Evolutionary conservation across 225 moss, liverwort and hornwort genomes (phyloP).

Genomic region (Straminergon stramineum): DNA sequence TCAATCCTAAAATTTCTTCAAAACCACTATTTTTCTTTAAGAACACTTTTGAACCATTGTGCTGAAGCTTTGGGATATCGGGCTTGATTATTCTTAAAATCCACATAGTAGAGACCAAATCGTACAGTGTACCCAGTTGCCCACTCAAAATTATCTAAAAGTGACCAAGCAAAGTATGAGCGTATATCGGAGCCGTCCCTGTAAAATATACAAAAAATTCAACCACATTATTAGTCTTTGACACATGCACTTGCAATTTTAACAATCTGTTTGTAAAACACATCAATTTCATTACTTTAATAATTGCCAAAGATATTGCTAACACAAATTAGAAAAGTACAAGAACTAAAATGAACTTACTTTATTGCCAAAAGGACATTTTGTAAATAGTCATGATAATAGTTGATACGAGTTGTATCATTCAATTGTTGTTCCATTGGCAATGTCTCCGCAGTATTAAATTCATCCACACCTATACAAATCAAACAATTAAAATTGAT

Average conservation of each 20-base stretch:
- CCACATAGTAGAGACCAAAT: conserved; percentile 35
- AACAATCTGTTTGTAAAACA: not conserved
- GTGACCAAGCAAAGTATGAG: conserved; percentile 33
- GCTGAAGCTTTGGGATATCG: conserved; percentile 33
- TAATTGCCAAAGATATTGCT: accelerated
- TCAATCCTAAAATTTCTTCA: too few species aligned
- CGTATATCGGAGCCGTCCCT: conserved; percentile 18
- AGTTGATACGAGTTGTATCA: conserved; percentile 20
- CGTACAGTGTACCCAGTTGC: conserved; percentile 15
- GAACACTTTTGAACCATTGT: not conserved
- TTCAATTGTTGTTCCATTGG: conserved; percentile 3
- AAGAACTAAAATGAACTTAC: not conserved
- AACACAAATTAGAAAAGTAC: not conserved
- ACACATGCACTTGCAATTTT: not conserved
- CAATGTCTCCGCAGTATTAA: not conserved
- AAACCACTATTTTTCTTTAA: not conserved
- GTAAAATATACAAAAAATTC: not conserved
- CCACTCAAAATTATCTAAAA: conserved; percentile 45
- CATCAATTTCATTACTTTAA: not conserved
- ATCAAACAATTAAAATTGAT: not conserved
- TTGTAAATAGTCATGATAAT: conserved; percentile 25
- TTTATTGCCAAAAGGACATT: conserved; percentile 26
- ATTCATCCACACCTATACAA: conserved; percentile 17
- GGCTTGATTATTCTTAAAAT: conserved; percentile 25
- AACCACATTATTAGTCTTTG: not conserved